Conservation (phyloP, 179 eudicot species). For the Nepenthes alata region DNA sequence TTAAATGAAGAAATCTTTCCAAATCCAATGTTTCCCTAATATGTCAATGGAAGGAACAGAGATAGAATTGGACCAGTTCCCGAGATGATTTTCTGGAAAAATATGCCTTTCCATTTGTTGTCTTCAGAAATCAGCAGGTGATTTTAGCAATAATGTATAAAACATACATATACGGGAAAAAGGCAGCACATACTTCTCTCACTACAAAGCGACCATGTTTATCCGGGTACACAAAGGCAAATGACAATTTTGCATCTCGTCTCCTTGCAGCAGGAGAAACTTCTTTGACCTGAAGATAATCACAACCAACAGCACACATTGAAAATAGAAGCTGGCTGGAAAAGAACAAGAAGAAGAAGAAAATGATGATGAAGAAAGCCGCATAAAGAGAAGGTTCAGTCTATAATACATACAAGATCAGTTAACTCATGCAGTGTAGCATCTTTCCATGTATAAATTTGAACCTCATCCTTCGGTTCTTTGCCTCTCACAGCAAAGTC, state of each 20-base stretch:
- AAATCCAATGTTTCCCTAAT: no score
- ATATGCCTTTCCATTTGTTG: neutral
- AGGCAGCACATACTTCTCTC: conserved; percentile 39
- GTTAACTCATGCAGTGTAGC: conserved; percentile 91
- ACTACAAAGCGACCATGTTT: conserved; percentile 70
- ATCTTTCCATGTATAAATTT: conserved; percentile 97
- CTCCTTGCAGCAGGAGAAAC: conserved; percentile 90
- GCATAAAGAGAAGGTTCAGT: neutral
- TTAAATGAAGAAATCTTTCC: neutral
- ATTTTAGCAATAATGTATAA: neutral
- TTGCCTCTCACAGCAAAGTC: conserved; percentile 86
- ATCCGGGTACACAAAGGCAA: conserved; percentile 93
- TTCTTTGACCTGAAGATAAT: conserved; percentile 71
- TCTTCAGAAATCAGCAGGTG: no score
- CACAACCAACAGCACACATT: no score
- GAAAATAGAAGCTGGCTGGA: no score
- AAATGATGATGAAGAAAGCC: no score
- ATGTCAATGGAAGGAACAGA: no score
- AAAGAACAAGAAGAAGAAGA: no score
- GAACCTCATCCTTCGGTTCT: conserved; percentile 98
- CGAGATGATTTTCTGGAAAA: neutral
- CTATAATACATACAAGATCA: conserved; percentile 51
- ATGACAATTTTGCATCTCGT: conserved; percentile 74
- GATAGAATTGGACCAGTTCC: no score
- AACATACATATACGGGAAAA: neutral